phyloP scores from a whole-genome alignment of 1,284 basidiomycete species.

The Flammula alnicola region DNA sequence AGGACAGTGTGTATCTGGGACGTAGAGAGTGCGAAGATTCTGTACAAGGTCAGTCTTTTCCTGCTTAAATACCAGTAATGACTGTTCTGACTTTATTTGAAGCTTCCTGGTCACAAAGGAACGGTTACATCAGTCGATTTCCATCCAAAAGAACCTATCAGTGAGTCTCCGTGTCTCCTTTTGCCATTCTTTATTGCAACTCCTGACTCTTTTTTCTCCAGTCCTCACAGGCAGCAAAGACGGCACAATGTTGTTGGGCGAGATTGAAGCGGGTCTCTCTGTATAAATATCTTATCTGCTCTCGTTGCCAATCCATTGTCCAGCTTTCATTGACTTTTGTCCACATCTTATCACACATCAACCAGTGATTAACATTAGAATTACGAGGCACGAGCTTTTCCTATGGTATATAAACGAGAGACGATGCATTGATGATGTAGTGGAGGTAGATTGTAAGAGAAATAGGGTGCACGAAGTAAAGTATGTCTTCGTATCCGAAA shows the following conservation, averaged over 20 bases:
- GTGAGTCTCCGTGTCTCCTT: conserved; percentile 44
- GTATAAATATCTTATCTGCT: conserved; percentile 33
- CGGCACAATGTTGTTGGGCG: conserved; percentile 86
- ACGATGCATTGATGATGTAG: conserved; percentile 9
- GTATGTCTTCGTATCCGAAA: background rate
- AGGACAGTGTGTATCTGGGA: conserved; percentile 93
- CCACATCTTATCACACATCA: background rate
- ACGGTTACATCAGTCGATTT: conserved; percentile 91
- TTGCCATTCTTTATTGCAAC: background rate
- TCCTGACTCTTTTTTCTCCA: conserved; percentile 31
- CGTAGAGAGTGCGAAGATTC: conserved; percentile 80
- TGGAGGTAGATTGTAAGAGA: conserved; percentile 1
- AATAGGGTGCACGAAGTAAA: background rate
- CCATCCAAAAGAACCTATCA: conserved; percentile 91
- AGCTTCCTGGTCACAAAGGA: conserved; percentile 93
- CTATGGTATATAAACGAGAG: conserved; percentile 33
- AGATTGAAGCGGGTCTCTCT: conserved; percentile 67
- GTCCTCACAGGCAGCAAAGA: conserved; percentile 90
- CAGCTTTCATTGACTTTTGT: conserved; percentile 1
- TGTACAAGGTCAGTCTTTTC: conserved; percentile 72
- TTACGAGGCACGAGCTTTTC: conserved; percentile 13
- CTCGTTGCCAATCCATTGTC: background rate
- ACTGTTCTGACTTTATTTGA: conserved; percentile 7
- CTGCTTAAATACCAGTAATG: background rate
- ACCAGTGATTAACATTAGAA: conserved; percentile 14